Conservation (phyloP, 441 rosid genomes). For the Adansonia madagascariensis region DNA sequence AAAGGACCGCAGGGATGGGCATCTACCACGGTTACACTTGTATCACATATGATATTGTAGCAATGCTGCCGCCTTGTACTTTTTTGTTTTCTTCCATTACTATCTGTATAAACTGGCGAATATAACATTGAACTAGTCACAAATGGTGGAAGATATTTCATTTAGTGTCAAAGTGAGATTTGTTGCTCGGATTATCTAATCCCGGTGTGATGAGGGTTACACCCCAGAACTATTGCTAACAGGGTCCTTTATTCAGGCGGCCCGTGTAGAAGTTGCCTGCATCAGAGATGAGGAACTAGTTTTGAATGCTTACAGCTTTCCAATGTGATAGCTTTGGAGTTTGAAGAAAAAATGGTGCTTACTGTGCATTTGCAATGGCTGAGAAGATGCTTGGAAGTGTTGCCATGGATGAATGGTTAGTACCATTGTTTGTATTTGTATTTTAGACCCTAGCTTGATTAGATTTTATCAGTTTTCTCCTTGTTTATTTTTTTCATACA, state of each 20-base stretch:
- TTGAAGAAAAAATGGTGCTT: neutral
- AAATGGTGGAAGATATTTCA: slow-evolving; percentile 40
- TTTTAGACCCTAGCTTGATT: neutral
- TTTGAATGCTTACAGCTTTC: neutral
- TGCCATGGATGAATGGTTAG: neutral
- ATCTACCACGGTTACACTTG: slow-evolving; percentile 24
- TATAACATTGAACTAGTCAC: slow-evolving; percentile 42
- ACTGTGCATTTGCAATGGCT: neutral
- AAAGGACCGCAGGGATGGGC: slow-evolving; percentile 30
- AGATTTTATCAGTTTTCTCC: neutral
- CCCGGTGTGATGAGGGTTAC: slow-evolving; percentile 23
- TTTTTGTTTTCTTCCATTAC: slow-evolving; percentile 11
- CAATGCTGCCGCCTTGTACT: slow-evolving; percentile 26
- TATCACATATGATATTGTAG: slow-evolving; percentile 31
- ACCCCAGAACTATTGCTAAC: neutral
- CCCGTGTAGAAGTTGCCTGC: slow-evolving; percentile 1
- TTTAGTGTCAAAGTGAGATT: slow-evolving; percentile 30
- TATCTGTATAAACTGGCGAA: slow-evolving; percentile 41
- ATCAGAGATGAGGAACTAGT: neutral
- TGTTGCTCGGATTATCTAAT: slow-evolving; percentile 31
- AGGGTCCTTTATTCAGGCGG: neutral
- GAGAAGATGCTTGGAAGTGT: neutral
- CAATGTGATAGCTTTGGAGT: neutral
- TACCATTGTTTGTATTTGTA: neutral
- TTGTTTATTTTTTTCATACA: neutral